Conservation (phyloP, 208 protist genomes). For the Trypanosoma mega region DNA sequence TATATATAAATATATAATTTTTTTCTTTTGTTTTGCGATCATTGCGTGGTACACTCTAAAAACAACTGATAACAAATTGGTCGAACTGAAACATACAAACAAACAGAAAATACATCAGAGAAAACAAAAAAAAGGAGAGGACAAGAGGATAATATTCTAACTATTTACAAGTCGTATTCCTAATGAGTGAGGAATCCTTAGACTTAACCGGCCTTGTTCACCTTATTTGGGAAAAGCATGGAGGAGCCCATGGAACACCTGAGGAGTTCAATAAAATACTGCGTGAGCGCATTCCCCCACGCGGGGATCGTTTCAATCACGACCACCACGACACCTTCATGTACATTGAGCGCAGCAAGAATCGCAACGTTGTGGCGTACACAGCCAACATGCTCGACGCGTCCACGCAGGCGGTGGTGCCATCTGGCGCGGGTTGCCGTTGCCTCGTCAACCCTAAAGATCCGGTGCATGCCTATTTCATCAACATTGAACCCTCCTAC, state of each 20-base stretch:
- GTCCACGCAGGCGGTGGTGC: background rate
- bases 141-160: too few relatives aligned
- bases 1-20: conserved; percentile 6
- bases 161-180: too few relatives aligned
- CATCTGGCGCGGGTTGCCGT: conserved; percentile 17
- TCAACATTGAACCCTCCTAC: conserved; percentile 67
- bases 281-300: conserved; percentile 30
- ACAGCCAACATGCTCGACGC: conserved; percentile 29
- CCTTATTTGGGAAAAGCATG: conserved; percentile 25
- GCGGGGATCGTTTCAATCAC: conserved; percentile 56
- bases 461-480: conserved; percentile 72
- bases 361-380: conserved; percentile 79
- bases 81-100: too few relatives aligned
- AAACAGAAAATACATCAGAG: too few relatives aligned
- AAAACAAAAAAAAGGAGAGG: too few relatives aligned
- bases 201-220: conserved; percentile 19
- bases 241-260: conserved; percentile 11
- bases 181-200: too few relatives aligned
- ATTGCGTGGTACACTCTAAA: background rate
- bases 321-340: conserved; percentile 78
- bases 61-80: too few relatives aligned
- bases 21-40: conserved; percentile 15
- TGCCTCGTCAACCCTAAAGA: conserved; percentile 37
- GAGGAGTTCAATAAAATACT: conserved; percentile 39
- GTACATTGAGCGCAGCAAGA: conserved; percentile 83